Evolutionary conservation across 805 yeast genomes (phyloP).

Genomic region (Diddensiella caesifluorescens): DNA sequence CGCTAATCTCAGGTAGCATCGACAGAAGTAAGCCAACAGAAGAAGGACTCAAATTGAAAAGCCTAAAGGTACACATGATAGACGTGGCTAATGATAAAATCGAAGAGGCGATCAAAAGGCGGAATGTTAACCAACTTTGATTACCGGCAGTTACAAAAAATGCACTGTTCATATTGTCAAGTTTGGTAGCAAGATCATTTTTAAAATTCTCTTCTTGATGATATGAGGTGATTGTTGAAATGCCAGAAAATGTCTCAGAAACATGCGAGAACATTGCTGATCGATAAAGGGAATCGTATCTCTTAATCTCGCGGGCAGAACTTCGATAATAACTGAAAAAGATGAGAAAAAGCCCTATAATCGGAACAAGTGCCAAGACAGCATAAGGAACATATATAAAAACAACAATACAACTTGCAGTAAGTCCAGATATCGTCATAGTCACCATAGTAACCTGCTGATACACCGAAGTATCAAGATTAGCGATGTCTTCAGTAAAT

Average conservation of each 20-base stretch:
- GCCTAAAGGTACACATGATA: conserved; percentile 52
- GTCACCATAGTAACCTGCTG: conserved; percentile 49
- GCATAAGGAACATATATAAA: conserved; percentile 64
- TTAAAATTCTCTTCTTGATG: conserved; percentile 42
- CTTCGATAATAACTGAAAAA: conserved; percentile 56
- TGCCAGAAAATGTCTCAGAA: conserved; percentile 63
- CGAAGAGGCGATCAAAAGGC: conserved; percentile 50
- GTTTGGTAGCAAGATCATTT: conserved; percentile 38
- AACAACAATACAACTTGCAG: conserved; percentile 55
- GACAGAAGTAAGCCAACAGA: conserved; percentile 62
- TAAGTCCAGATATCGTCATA: conserved; percentile 44
- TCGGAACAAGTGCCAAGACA: conserved; percentile 54
- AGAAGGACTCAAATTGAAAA: conserved; percentile 53
- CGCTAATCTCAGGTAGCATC: conserved; percentile 48
- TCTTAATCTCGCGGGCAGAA: conserved; percentile 65
- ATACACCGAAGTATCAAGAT: conserved; percentile 56
- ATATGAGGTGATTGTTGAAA: conserved; percentile 58
- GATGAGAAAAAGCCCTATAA: conserved; percentile 39
- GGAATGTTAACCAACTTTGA: conserved; percentile 67
- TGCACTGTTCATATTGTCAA: conserved; percentile 63
- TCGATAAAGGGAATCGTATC: conserved; percentile 64
- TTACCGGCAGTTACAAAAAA: conserved; percentile 55
- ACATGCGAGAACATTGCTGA: conserved; percentile 65
- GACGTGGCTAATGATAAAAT: conserved; percentile 48
- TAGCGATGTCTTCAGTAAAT: conserved; percentile 76